Evolutionary conservation across 2,329 filamentous ascomycete genomes (phyloP).

Genomic region (Penicillium sp.): DNA sequence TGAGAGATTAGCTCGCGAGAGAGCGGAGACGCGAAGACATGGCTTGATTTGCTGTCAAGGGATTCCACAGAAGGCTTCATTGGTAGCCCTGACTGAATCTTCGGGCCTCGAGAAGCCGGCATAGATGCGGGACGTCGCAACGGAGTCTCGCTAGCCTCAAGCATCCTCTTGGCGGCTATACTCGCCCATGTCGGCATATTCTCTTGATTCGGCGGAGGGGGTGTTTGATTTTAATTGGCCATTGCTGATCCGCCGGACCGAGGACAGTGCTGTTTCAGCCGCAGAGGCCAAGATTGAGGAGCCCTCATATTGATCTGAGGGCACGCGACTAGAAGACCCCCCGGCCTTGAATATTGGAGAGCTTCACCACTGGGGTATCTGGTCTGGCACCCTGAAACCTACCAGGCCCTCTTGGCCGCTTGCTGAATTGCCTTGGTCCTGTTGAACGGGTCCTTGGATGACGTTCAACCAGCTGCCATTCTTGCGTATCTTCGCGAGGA

Average conservation of each 20-base stretch:
- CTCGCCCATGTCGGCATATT: conserved; percentile 42
- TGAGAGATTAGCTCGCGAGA: conserved; percentile 26
- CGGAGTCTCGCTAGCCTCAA: conserved; percentile 16
- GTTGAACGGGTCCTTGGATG: conserved; percentile 18
- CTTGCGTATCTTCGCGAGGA: conserved; percentile 30
- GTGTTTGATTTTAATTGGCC: conserved; percentile 26
- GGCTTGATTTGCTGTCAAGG: conserved; percentile 30
- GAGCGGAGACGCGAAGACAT: conserved; percentile 35
- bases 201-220: conserved; percentile 25
- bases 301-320: conserved; percentile 21
- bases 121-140: conserved; percentile 30
- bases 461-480: conserved; percentile 41
- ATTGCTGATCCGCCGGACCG: conserved; percentile 45
- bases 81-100: conserved; percentile 25
- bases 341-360: conserved; percentile 35
- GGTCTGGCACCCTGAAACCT: conserved; percentile 26
- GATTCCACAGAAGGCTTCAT: conserved; percentile 40
- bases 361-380: conserved; percentile 32
- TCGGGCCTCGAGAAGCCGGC: conserved; percentile 19
- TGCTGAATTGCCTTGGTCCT: conserved; percentile 16
- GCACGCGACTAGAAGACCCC: conserved; percentile 36
- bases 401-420: conserved; percentile 22
- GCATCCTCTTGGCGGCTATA: conserved; percentile 34
- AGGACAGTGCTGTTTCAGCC: conserved; percentile 44
- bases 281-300: conserved; percentile 36